Evolutionary conservation across 2,329 filamentous ascomycete genomes (phyloP), one percentile per base, ranked within the genome.

Genomic region (Aspergillus brunneoviolaceus): DNA sequence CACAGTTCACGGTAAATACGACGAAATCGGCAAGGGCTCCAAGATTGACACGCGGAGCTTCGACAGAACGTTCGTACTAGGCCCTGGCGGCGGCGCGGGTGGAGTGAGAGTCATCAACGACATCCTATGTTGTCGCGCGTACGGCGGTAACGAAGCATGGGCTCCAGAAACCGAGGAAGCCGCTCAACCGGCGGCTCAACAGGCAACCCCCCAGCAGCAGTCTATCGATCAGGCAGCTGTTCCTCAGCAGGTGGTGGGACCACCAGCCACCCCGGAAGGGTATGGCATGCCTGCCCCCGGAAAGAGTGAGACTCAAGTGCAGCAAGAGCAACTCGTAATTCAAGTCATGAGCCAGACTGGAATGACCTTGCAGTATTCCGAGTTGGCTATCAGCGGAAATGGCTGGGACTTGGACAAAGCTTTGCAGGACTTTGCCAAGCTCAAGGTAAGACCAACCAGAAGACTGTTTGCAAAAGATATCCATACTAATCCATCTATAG

Each of bases 381-480:
- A 88, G 66, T 85, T 96, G 81, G 97, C 94, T 69, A 81, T 98
- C 16, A 83, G 86, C 2, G 87, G 92, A 60, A 91, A 89, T 59
- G 85, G 83, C 42, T 98, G 92, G 92, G 85, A 96, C 72, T 86
- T 93, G 52, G 85, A 90, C 42, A 84, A 85, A 65, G 94, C 93
- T 2, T 78, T 93, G 66, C 80, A 83, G 57, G 86, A 90, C 33
- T 97, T 96, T 72, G 84, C 88, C 63, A 84, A 88, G 65, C 87
- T 90, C 59, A 92, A 88, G 81, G 90, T 89, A 80, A 72, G 81
- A 45, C 4, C 39, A 45, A n/a, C 5, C n/a, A 19, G 68, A 25
- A 10, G 14, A 25, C 23, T 33, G 19, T 16, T 10, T 51, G 16
- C 27, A n/a, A 6, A 14, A n/a, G 33, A n/a, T 11, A 1, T 11